phyloP scores from a whole-genome alignment of 805 yeast species.

The Pichia kluyveri region DNA sequence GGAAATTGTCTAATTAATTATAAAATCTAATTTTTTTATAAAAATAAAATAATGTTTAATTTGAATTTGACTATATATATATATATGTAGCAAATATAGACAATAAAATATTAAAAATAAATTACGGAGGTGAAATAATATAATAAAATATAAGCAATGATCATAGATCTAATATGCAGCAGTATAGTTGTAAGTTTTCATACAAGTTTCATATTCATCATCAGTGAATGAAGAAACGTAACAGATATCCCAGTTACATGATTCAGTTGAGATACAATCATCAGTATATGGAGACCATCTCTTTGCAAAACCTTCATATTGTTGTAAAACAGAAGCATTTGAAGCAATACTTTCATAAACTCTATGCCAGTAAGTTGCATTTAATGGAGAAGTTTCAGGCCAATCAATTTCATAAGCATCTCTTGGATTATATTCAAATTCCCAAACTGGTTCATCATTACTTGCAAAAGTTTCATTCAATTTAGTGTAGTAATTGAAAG shows the following conservation, averaged over 20 bases:
- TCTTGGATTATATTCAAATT: conserved; percentile 56
- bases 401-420: conserved; percentile 47
- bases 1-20: neutral
- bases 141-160: neutral
- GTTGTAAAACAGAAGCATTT: conserved; percentile 37
- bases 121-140: neutral
- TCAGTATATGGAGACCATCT: conserved; percentile 50
- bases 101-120: neutral
- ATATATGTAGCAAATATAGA: too few species aligned
- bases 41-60: neutral
- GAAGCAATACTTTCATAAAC: conserved; percentile 39
- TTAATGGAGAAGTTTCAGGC: conserved; percentile 53
- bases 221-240: conserved; percentile 29
- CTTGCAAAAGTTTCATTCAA: conserved; percentile 51
- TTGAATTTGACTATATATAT: neutral
- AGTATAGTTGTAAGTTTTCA: conserved; percentile 1
- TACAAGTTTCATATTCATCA: conserved; percentile 19
- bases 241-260: conserved; percentile 37
- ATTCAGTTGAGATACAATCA: conserved; percentile 39
- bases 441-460: conserved; percentile 54
- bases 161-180: neutral
- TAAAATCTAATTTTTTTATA: neutral
- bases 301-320: conserved; percentile 38
- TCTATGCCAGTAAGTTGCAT: conserved; percentile 59
- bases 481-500: conserved; percentile 49